Percentiles rank a stretch among this genome's conserved stretches.
Conservation (phyloP, 495 filamentous ascomycete genomes). For the Aspergillus saccharolyticus region DNA sequence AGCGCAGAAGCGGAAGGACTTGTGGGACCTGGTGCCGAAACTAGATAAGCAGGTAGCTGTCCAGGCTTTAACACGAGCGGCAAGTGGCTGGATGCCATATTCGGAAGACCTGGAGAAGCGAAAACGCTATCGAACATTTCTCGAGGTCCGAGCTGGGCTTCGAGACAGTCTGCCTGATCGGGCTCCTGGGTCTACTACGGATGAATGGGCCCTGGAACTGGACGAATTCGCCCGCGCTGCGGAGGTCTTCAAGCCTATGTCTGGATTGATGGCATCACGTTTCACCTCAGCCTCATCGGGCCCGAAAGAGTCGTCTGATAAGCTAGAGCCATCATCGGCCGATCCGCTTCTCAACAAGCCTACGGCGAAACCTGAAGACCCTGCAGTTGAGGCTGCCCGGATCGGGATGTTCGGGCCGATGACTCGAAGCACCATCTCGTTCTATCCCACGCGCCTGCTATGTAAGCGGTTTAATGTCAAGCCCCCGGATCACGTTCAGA, state of each 20-base stretch:
- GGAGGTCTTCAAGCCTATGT: constrained; percentile 87
- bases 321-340: constrained; percentile 26
- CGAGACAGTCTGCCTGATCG: constrained; percentile 56
- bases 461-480: constrained; percentile 91
- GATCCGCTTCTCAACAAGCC: constrained; percentile 51
- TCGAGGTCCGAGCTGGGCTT: constrained; percentile 71
- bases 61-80: constrained; percentile 69
- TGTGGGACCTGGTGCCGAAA: constrained; percentile 64
- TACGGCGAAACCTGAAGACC: constrained; percentile 62
- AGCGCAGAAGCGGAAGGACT: constrained; percentile 52
- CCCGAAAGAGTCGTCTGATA: constrained; percentile 40
- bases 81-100: constrained; percentile 78
- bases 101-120: constrained; percentile 74
- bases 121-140: constrained; percentile 69
- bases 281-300: constrained; percentile 71
- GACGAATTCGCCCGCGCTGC: constrained; percentile 85
- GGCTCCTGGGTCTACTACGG: constrained; percentile 49
- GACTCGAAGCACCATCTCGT: constrained; percentile 67
- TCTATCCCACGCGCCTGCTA: constrained; percentile 75
- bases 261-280: constrained; percentile 82
- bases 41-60: constrained; percentile 69
- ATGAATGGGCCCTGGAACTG: constrained; percentile 77
- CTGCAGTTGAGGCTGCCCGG: constrained; percentile 81
- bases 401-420: constrained; percentile 89
- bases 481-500: constrained; percentile 65